Evolutionary conservation across 2,329 filamentous ascomycete genomes (phyloP).

Genomic region (Botrytis galanthina): DNA sequence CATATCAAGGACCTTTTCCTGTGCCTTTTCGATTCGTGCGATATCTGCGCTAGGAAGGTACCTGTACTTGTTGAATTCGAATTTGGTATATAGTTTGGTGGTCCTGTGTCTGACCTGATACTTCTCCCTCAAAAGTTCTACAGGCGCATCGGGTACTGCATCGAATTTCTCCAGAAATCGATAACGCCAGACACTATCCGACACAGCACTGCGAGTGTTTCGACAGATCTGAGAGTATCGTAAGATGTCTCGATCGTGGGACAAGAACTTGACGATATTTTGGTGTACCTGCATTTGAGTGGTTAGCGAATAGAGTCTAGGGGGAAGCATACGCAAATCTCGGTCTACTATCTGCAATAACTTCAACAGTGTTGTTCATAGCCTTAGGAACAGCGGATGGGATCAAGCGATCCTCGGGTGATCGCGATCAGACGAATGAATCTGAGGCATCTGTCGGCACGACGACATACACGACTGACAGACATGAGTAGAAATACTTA

Average conservation of each 20-base stretch:
- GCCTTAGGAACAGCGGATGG: background rate
- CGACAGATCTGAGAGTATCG: slow-evolving; percentile 44
- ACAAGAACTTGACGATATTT: slow-evolving; percentile 31
- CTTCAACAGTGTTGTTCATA: background rate
- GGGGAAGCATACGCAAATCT: background rate
- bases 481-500: background rate
- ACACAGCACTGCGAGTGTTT: slow-evolving; percentile 41
- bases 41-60: background rate
- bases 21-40: slow-evolving; percentile 1
- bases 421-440: background rate
- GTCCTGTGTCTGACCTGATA: slow-evolving; percentile 41
- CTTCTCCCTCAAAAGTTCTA: slow-evolving; percentile 32
- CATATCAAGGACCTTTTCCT: slow-evolving; percentile 38
- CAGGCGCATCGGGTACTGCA: slow-evolving; percentile 33
- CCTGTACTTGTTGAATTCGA: slow-evolving; percentile 17
- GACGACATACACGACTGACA: too few relatives aligned
- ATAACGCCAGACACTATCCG: slow-evolving; percentile 47
- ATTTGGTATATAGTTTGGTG: slow-evolving; percentile 33
- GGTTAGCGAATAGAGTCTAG: slow-evolving; percentile 8
- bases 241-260: slow-evolving; percentile 44
- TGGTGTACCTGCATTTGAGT: slow-evolving; percentile 34
- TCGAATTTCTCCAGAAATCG: slow-evolving; percentile 46
- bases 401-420: background rate
- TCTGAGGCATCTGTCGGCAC: background rate
- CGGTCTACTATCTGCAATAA: too few relatives aligned